Percentiles rank a stretch among this genome's conserved stretches.
Conservation (phyloP, 768 basidiomycete genomes). For the Amanita fuliginea region DNA sequence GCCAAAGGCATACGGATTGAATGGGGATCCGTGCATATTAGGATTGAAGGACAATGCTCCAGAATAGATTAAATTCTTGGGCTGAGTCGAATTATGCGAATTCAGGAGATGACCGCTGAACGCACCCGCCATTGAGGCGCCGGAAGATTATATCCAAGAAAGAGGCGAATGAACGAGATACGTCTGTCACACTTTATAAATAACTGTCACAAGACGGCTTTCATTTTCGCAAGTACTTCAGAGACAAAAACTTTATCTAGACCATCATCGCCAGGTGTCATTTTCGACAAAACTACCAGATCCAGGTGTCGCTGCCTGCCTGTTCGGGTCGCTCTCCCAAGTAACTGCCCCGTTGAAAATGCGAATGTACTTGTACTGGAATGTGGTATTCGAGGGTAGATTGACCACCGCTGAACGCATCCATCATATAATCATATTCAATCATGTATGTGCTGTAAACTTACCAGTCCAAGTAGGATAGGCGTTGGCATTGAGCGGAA, state of each 20-base stretch:
- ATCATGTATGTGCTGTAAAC: conserved; percentile 14
- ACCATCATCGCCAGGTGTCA: conserved; percentile 27
- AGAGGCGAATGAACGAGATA: background rate
- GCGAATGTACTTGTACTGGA: conserved; percentile 68
- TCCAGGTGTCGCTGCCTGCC: conserved; percentile 35
- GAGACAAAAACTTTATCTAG: too few species aligned
- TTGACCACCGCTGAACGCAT: conserved; percentile 34
- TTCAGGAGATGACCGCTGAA: conserved; percentile 50
- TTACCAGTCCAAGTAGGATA: conserved; percentile 65
- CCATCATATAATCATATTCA: conserved; percentile 36
- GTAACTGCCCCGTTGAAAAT: conserved; percentile 43
- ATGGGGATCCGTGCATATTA: conserved; percentile 41
- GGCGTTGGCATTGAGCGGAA: conserved; percentile 40
- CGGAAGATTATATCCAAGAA: background rate
- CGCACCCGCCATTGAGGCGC: conserved; percentile 39
- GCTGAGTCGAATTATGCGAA: conserved; percentile 26
- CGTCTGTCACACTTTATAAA: background rate
- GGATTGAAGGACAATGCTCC: conserved; percentile 55
- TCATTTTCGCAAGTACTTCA: too few species aligned
- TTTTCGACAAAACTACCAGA: conserved; percentile 24
- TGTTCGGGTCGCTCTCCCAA: conserved; percentile 65
- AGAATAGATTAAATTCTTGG: conserved; percentile 23
- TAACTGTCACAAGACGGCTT: too few species aligned
- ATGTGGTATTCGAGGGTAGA: conserved; percentile 15
- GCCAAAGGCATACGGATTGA: conserved; percentile 19